These are phyloP conservation scores for Artemisia argyi DNA, from an alignment of 129 eudicot species.

Conservation along the genomic window DNA sequence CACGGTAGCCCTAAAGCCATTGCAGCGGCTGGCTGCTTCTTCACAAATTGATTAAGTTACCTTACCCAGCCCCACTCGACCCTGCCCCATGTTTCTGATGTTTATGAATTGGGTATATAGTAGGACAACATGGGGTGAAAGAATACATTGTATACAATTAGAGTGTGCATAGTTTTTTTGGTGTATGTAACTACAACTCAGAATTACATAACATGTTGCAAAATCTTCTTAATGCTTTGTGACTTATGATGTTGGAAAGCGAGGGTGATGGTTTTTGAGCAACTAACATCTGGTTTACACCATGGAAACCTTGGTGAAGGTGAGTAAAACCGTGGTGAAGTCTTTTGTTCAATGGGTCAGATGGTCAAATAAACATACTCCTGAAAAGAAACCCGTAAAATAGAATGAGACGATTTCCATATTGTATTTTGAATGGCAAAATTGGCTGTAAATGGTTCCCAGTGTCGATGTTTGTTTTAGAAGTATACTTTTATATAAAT, in stretches of 20 bases:
- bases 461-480: too few species aligned
- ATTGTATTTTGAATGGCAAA: too few species aligned
- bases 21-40: constrained; percentile 70
- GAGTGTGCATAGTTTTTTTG: constrained; percentile 28
- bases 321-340: not conserved
- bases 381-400: too few species aligned
- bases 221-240: constrained; percentile 14
- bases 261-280: not conserved
- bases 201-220: not conserved
- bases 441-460: too few species aligned
- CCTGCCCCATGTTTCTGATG: constrained; percentile 38
- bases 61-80: constrained; percentile 24
- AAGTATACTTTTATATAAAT: too few species aligned
- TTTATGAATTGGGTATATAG: constrained; percentile 28
- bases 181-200: constrained; percentile 28
- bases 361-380: too few species aligned
- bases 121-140: constrained; percentile 21
- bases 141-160: constrained; percentile 17
- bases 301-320: constrained; percentile 6
- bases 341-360: too few species aligned
- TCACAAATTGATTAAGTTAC: constrained; percentile 44
- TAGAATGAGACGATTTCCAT: too few species aligned
- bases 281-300: not conserved
- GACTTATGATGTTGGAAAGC: not conserved
- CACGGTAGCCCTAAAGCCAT: constrained; percentile 75